Evolutionary conservation across 306 rosid genomes (phyloP).

Genomic region (Cucumis melo): DNA sequence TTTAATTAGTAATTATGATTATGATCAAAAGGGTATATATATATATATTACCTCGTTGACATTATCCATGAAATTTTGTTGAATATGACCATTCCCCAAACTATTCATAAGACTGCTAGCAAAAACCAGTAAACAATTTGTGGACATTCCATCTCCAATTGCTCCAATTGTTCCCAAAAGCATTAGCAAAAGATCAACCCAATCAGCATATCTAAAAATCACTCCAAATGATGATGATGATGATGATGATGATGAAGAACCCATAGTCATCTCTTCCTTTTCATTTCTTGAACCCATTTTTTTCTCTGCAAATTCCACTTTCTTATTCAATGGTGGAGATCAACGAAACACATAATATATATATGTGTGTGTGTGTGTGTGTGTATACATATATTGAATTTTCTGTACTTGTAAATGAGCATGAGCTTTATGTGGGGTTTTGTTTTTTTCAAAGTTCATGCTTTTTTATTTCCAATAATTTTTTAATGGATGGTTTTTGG

Average conservation of each 20-base stretch:
- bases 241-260: too few relatives aligned
- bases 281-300: slow-evolving; percentile 1
- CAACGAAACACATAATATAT: background rate
- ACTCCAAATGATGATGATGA: slow-evolving; percentile 4
- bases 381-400: too few relatives aligned
- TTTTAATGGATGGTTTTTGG: background rate
- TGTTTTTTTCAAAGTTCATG: background rate
- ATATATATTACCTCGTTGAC: slow-evolving; percentile 48
- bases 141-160: slow-evolving; percentile 88
- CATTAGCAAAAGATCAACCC: slow-evolving; percentile 70
- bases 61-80: slow-evolving; percentile 46
- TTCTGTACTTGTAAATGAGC: background rate
- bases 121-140: slow-evolving; percentile 60
- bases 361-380: too few relatives aligned
- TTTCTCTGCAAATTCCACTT: background rate
- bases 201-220: slow-evolving; percentile 61
- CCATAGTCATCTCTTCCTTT: slow-evolving; percentile 2
- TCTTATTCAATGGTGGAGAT: background rate
- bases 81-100: slow-evolving; percentile 44
- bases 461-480: background rate
- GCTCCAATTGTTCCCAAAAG: slow-evolving; percentile 72
- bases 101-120: slow-evolving; percentile 88
- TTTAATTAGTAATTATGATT: too few relatives aligned
- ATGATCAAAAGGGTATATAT: too few relatives aligned
- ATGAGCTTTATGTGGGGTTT: slow-evolving; percentile 7